These are phyloP conservation scores for Penicillium sp. DNA, from an alignment of 2,329 filamentous ascomycete genomes.

Conservation along the genomic window DNA sequence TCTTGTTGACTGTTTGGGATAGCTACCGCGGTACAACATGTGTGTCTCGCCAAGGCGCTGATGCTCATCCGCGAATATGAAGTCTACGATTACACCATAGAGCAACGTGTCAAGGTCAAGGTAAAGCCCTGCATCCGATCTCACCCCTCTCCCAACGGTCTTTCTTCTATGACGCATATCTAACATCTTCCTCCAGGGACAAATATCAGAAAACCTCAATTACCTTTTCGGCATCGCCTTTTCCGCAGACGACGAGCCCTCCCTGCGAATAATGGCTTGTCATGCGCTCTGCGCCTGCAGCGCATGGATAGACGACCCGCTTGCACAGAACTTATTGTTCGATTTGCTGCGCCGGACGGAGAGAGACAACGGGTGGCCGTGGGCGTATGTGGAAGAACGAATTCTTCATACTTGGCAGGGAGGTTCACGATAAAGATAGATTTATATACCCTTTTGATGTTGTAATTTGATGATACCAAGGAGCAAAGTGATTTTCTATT, in stretches of 20 bases:
- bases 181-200: slow-evolving; percentile 21
- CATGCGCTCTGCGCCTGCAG: slow-evolving; percentile 40
- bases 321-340: slow-evolving; percentile 24
- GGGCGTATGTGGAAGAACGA: slow-evolving; percentile 27
- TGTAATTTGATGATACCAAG: slow-evolving; percentile 10
- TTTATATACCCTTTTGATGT: slow-evolving; percentile 10
- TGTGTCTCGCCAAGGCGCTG: slow-evolving; percentile 40
- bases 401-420: slow-evolving; percentile 31
- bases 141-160: too few species aligned
- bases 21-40: slow-evolving; percentile 40
- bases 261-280: slow-evolving; percentile 39
- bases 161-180: too few species aligned
- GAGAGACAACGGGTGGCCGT: slow-evolving; percentile 29
- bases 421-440: slow-evolving; percentile 14
- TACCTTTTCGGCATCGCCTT: slow-evolving; percentile 40
- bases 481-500: neutral
- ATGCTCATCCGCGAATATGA: slow-evolving; percentile 32
- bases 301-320: slow-evolving; percentile 37
- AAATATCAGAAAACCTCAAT: slow-evolving; percentile 34
- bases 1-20: neutral
- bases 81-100: slow-evolving; percentile 20
- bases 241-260: slow-evolving; percentile 39
- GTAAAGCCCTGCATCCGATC: slow-evolving; percentile 17
- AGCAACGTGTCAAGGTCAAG: slow-evolving; percentile 28
- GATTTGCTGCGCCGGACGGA: slow-evolving; percentile 26